Base-by-base conservation (phyloP, 768 basidiomycete species). In the Pleurotus sapidus region DNA sequence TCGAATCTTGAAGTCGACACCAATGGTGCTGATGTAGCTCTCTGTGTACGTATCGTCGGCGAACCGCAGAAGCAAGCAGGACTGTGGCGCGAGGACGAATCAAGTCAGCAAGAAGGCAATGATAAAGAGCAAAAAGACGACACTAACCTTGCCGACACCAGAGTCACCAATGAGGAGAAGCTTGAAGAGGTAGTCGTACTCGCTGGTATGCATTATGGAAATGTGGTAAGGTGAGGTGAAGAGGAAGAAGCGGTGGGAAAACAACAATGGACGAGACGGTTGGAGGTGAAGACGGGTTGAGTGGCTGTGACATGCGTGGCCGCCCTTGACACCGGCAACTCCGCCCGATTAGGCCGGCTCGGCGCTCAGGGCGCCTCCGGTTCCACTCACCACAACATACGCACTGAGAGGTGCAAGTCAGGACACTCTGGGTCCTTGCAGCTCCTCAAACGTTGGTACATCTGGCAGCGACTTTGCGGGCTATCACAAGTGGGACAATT, bases 1-100 rank as follows among this genome's bases (percentile, higher is more conserved):
- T 59, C 96, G 86, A 77, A 98, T 98, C 88, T 95, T 96, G 79
- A 97, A 97, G 79, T 97, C 95, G 58, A 98, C 94, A 63, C 97
- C 97, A 73, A 98, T 98, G 39, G 96, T 98, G 58, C 89, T 91
- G 70, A 98, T 95, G 75, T 96, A 98, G 65, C 91, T 93, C 72
- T 96, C 94, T 53, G 96, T 97, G 80, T 95, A 98, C 50, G 94
- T 91, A 73, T 98, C 96, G 75, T 98, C 96, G 60, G 91, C 91
- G 67, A 94, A 94, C 70, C 93, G 93, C 63, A 94, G 82, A 61
- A 94, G 86, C 64, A 94, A 78, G 76, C 92, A 94, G 48, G 95
- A 98, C 89, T 98, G 58, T 8, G 46, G 51, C 51, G 15, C 20
- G 20, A 27, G 49, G 15, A 58, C 57, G 49, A 50, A 49, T 39